Conservation (phyloP, 2,329 filamentous ascomycete genomes). For the Aspergillus eucalypticola region DNA sequence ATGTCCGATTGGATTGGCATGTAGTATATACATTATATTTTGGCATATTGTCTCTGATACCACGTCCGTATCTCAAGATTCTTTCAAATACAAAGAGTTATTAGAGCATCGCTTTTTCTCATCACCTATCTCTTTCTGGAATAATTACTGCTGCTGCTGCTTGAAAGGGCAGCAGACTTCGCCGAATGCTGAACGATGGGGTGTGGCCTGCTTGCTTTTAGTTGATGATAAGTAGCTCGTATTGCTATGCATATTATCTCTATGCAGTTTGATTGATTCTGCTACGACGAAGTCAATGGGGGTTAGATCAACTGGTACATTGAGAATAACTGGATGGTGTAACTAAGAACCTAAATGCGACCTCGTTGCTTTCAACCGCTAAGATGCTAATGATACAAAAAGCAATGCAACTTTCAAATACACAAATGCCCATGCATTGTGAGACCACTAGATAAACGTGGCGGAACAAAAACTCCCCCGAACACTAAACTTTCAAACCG, state of each 20-base stretch:
- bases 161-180: no score
- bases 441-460: not conserved
- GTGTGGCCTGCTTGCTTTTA: no score
- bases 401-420: not conserved
- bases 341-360: not conserved
- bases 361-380: slow-evolving; percentile 2
- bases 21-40: not conserved
- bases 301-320: no score
- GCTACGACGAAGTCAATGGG: no score
- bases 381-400: slow-evolving; percentile 3
- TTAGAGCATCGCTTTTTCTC: not conserved
- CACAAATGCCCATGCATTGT: slow-evolving; percentile 1
- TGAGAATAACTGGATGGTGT: no score
- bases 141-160: no score
- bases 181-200: no score
- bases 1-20: not conserved
- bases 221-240: no score
- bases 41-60: slow-evolving; percentile 1
- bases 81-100: no score
- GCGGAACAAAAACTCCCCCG: not conserved
- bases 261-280: no score
- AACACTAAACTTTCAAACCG: not conserved
- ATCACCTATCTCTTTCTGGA: no score
- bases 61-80: not conserved
- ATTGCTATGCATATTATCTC: no score